Percentiles rank a stretch among this genome's conserved stretches.
These are phyloP conservation scores for Micractinium sp. DNA, from an alignment of 139 green algal genomes.

Conservation along the genomic window DNA sequence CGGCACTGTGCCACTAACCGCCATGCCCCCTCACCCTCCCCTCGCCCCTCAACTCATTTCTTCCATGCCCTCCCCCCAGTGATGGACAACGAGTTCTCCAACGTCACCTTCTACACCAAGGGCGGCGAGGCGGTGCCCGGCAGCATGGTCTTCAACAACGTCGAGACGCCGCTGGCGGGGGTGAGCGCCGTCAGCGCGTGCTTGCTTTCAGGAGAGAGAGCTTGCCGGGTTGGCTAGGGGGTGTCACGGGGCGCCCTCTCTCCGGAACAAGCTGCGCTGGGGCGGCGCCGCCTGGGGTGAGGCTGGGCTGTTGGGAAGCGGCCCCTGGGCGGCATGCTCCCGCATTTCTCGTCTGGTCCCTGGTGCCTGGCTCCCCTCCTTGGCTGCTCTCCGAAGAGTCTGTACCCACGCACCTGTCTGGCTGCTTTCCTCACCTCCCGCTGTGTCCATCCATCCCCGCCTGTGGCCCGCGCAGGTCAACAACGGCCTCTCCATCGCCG, in stretches of 20 bases:
- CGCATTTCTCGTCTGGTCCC: no score
- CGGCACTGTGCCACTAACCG: no score
- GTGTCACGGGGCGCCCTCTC: neutral
- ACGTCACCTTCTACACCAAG: neutral
- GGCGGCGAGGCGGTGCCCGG: constrained; percentile 20
- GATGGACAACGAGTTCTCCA: constrained; percentile 16
- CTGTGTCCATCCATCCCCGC: neutral
- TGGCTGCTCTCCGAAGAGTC: no score
- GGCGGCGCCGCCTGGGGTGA: no score
- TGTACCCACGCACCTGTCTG: neutral
- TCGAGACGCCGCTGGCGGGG: neutral
- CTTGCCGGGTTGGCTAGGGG: no score
- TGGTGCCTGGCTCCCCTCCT: no score
- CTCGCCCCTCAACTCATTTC: neutral
- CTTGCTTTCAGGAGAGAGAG: no score
- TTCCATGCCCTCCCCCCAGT: neutral
- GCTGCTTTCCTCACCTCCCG: no score
- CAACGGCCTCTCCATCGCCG: constrained; percentile 53
- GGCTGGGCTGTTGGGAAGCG: neutral
- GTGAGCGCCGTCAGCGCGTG: neutral
- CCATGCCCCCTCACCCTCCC: neutral
- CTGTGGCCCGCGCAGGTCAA: constrained; percentile 18
- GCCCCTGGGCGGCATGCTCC: neutral
- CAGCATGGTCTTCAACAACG: constrained; percentile 1
- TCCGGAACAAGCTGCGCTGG: neutral